Evolutionary conservation across 495 filamentous ascomycete species (phyloP).

Genomic region (Trichoderma parareesei): DNA sequence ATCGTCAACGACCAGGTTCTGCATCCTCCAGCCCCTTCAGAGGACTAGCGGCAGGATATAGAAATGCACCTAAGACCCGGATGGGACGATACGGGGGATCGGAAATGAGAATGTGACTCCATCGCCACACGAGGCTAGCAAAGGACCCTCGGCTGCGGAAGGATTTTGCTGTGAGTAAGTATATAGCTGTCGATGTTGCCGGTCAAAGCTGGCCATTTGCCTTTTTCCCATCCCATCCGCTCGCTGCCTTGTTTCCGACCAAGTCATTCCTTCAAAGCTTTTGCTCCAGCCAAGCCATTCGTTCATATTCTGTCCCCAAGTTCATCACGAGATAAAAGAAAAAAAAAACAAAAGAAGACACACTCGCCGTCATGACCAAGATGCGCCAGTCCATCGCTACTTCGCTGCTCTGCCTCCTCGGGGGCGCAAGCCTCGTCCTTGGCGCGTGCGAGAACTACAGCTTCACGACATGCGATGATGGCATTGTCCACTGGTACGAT

Average conservation of each 20-base stretch:
- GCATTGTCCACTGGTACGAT: conserved; percentile 42
- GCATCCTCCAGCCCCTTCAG: too few relatives aligned
- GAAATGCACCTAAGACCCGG: too few relatives aligned
- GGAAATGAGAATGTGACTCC: too few relatives aligned
- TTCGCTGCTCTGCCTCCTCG: not conserved
- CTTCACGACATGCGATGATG: conserved; percentile 26
- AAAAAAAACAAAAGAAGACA: not conserved
- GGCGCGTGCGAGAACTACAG: conserved; percentile 12
- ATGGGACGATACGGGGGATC: too few relatives aligned
- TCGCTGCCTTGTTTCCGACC: too few relatives aligned
- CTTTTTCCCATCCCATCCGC: not conserved
- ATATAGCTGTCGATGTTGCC: too few relatives aligned
- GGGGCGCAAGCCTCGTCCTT: not conserved
- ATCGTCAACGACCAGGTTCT: too few relatives aligned
- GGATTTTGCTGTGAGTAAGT: too few relatives aligned
- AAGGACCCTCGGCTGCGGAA: too few relatives aligned
- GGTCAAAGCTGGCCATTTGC: too few relatives aligned
- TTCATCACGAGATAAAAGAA: not conserved
- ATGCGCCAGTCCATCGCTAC: not conserved
- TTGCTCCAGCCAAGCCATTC: not conserved
- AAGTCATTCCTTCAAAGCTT: not conserved
- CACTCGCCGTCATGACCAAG: not conserved
- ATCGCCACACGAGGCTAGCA: too few relatives aligned
- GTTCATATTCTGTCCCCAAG: not conserved
- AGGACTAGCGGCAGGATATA: too few relatives aligned